Percentiles rank a stretch among this genome's conserved stretches.
These are phyloP conservation scores for Euphrasia arctica DNA, from an alignment of 305 asterid species.

Conservation along the genomic window DNA sequence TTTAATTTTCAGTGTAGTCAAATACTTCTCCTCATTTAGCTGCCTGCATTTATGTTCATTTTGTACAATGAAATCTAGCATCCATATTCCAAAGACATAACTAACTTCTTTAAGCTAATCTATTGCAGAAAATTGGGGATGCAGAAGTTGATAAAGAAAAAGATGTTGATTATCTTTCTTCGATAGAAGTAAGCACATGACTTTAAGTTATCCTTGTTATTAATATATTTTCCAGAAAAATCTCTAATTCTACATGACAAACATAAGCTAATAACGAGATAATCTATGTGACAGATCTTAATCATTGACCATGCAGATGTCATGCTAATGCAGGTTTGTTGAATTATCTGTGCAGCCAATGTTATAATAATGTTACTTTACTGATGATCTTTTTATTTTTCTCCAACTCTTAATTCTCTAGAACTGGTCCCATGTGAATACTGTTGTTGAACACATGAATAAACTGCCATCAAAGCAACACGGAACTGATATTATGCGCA, in stretches of 20 bases:
- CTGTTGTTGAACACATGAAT: conserved; percentile 68
- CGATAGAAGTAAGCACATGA: conserved; percentile 67
- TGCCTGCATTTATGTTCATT: neutral
- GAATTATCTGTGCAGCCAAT: conserved; percentile 12
- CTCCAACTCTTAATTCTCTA: conserved; percentile 32
- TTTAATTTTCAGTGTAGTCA: conserved; percentile 8
- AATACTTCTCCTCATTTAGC: conserved; percentile 1
- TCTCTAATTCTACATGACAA: neutral
- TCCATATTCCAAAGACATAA: conserved; percentile 1
- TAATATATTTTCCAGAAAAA: conserved; percentile 16
- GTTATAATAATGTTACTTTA: conserved; percentile 19
- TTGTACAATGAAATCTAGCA: conserved; percentile 13
- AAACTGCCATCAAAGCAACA: conserved; percentile 76
- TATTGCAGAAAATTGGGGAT: conserved; percentile 82
- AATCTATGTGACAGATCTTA: conserved; percentile 54
- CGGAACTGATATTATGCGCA: conserved; percentile 92
- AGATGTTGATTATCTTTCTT: conserved; percentile 92
- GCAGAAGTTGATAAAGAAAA: conserved; percentile 68
- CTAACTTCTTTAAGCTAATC: conserved; percentile 15
- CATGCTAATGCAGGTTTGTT: conserved; percentile 83
- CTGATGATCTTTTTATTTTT: conserved; percentile 23
- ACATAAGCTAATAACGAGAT: conserved; percentile 25
- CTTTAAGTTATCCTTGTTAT: conserved; percentile 1
- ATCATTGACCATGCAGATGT: conserved; percentile 91
- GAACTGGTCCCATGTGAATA: conserved; percentile 93